Conservation (phyloP, 805 yeast genomes). For the Phaffomyces antillensis region DNA sequence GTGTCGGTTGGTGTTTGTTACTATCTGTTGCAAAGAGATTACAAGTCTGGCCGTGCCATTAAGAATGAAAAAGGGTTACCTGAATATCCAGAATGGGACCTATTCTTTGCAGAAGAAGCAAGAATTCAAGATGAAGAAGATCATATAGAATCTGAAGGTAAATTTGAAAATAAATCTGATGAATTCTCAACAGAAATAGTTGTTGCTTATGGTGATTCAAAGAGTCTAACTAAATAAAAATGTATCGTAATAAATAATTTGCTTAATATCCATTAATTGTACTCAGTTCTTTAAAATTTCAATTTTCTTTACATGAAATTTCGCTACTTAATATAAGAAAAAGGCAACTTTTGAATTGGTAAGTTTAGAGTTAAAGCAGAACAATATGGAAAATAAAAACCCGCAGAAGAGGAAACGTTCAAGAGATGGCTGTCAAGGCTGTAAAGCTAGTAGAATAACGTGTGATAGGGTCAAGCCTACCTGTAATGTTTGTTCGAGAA, state of each 20-base stretch:
- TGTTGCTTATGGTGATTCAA: background rate
- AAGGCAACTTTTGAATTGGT: no score
- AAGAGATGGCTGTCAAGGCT: constrained; percentile 8
- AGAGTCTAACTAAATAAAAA: background rate
- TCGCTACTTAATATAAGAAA: no score
- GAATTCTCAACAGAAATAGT: background rate
- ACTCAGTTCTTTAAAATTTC: no score
- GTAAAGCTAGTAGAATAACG: constrained; percentile 3
- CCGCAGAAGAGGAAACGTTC: background rate
- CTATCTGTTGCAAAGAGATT: constrained; percentile 33
- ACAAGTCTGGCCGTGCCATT: constrained; percentile 20
- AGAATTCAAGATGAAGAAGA: constrained; percentile 1
- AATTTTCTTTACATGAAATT: no score
- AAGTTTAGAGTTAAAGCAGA: no score
- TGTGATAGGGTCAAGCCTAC: constrained; percentile 7
- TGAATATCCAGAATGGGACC: constrained; percentile 12
- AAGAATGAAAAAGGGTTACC: constrained; percentile 10
- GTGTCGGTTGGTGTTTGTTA: constrained; percentile 8
- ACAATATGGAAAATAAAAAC: background rate
- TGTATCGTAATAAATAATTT: no score
- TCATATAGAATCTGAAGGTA: background rate
- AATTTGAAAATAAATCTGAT: background rate
- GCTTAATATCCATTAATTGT: background rate
- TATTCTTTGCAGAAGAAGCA: constrained; percentile 6
- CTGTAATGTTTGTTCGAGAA: constrained; percentile 5